Conservation (phyloP, 805 yeast species). For the Tetrapisispora pingtungensis region DNA sequence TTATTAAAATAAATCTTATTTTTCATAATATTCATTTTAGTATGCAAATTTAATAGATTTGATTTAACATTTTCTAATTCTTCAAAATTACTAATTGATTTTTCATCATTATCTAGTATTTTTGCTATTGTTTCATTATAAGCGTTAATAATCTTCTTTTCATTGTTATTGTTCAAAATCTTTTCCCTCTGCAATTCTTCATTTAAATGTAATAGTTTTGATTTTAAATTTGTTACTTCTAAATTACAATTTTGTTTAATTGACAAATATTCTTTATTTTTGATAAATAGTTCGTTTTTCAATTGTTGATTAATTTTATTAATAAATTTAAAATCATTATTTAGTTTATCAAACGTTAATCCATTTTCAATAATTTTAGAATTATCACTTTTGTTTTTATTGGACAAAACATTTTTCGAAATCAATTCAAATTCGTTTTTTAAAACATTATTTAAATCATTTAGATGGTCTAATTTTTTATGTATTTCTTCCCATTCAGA, state of each 20-base stretch:
- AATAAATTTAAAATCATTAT: neutral
- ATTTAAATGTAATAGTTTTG: neutral
- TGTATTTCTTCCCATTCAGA: neutral
- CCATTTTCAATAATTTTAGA: neutral
- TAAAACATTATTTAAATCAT: neutral
- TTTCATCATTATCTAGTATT: neutral
- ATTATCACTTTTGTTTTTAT: neutral
- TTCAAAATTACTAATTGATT: neutral
- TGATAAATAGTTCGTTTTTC: neutral
- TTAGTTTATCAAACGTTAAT: neutral
- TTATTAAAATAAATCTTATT: neutral
- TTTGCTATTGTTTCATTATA: neutral
- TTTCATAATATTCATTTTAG: conserved; percentile 1
- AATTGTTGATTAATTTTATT: neutral
- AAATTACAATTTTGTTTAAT: neutral
- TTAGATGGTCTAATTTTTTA: neutral
- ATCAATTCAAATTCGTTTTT: neutral
- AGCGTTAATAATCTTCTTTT: neutral
- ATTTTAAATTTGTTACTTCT: neutral
- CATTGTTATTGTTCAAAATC: neutral
- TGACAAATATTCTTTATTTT: neutral
- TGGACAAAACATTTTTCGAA: neutral
- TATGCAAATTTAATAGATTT: neutral
- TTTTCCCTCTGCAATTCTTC: neutral
- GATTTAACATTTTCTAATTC: neutral